These are phyloP conservation scores for Fonsecaea monophora DNA, from an alignment of 2,329 filamentous ascomycete species.

Conservation along the genomic window DNA sequence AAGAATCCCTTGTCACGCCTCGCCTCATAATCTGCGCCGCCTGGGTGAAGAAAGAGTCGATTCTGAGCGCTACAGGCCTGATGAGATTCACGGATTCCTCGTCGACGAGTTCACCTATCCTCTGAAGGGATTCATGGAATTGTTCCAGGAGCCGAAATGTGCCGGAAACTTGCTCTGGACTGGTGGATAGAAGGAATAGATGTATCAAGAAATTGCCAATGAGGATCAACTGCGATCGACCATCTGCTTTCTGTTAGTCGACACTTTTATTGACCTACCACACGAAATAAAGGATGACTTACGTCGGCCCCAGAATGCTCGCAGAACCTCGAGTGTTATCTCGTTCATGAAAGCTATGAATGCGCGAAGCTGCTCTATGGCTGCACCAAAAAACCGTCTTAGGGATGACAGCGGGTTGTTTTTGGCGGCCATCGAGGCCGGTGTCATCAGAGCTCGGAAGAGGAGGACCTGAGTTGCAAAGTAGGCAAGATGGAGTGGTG, in stretches of 20 bases:
- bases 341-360: conserved; percentile 50
- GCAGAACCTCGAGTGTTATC: conserved; percentile 44
- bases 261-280: neutral
- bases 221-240: conserved; percentile 55
- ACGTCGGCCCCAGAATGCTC: conserved; percentile 57
- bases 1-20: conserved; percentile 19
- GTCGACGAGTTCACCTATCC: conserved; percentile 35
- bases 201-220: conserved; percentile 59
- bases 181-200: conserved; percentile 54
- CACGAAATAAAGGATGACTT: conserved; percentile 40
- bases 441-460: conserved; percentile 56
- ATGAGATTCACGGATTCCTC: conserved; percentile 37
- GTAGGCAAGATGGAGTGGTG: conserved; percentile 53
- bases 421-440: conserved; percentile 53
- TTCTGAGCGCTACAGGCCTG: conserved; percentile 40
- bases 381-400: conserved; percentile 37
- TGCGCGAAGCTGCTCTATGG: conserved; percentile 33
- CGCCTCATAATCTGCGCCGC: conserved; percentile 37
- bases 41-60: conserved; percentile 41
- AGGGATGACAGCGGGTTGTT: conserved; percentile 47
- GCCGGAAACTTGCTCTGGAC: conserved; percentile 39
- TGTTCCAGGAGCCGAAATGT: conserved; percentile 39
- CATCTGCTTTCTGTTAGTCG: conserved; percentile 39
- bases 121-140: conserved; percentile 40
- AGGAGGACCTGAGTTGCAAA: conserved; percentile 53